Evolutionary conservation across 1,284 basidiomycete genomes (phyloP).

Genomic region (Melampsora americana): DNA sequence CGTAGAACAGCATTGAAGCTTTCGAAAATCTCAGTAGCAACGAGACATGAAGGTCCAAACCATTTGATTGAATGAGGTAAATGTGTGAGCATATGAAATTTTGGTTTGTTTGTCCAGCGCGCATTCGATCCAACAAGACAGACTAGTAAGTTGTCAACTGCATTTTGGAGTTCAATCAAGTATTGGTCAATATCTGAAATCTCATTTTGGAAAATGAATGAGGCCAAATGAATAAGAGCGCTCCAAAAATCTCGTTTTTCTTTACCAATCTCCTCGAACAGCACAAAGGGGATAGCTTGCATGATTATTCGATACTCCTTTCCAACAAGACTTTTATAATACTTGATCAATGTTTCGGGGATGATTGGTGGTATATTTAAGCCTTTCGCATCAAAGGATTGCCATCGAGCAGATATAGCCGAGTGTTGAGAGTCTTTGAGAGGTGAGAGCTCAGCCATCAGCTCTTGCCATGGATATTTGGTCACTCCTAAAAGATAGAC

Average conservation of each 20-base stretch:
- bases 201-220: too few species aligned
- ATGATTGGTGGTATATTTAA: conserved; percentile 49
- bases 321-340: conserved; percentile 54
- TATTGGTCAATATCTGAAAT: conserved; percentile 54
- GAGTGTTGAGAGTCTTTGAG: conserved; percentile 46
- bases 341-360: conserved; percentile 52
- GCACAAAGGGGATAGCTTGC: conserved; percentile 56
- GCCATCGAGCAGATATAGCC: conserved; percentile 49
- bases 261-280: conserved; percentile 51
- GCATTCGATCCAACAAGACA: not conserved
- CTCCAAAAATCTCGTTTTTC: conserved; percentile 52
- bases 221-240: conserved; percentile 53
- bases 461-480: conserved; percentile 57
- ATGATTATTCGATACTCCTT: conserved; percentile 55
- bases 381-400: conserved; percentile 50
- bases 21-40: conserved; percentile 29
- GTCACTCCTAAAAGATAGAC: conserved; percentile 55
- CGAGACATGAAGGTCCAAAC: not conserved
- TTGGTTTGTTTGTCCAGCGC: conserved; percentile 57
- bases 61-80: conserved; percentile 46
- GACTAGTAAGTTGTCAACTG: not conserved
- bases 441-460: conserved; percentile 45
- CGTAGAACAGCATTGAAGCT: conserved; percentile 15
- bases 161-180: conserved; percentile 42
- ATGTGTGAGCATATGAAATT: conserved; percentile 52